Percentiles rank a stretch among this genome's conserved stretches.
These are phyloP conservation scores for Arachnomyces sp. DNA, from an alignment of 2,329 filamentous ascomycete species.

Conservation along the genomic window DNA sequence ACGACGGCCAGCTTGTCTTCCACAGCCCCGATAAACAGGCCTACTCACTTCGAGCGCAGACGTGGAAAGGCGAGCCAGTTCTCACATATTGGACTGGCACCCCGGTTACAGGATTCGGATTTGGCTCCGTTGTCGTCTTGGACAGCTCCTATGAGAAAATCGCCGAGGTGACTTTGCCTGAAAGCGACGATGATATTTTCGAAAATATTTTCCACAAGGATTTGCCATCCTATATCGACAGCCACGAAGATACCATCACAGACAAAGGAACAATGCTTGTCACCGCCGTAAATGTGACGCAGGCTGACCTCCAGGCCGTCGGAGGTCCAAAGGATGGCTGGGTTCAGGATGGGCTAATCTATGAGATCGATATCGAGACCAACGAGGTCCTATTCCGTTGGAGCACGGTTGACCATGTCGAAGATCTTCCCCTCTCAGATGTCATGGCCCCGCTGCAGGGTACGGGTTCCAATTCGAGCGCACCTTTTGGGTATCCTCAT, in stretches of 20 bases:
- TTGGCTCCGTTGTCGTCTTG: slow-evolving; percentile 13
- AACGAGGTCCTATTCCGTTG: slow-evolving; percentile 41
- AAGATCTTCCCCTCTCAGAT: slow-evolving; percentile 10
- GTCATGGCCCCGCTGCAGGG: slow-evolving; percentile 9
- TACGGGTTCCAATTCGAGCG: not conserved
- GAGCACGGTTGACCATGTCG: slow-evolving; percentile 40
- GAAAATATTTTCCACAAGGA: slow-evolving; percentile 10
- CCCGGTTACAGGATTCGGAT: slow-evolving; percentile 14
- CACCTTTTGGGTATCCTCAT: slow-evolving; percentile 10
- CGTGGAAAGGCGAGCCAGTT: slow-evolving; percentile 25
- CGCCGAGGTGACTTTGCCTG: slow-evolving; percentile 7
- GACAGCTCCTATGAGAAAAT: slow-evolving; percentile 14
- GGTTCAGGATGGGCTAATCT: slow-evolving; percentile 36
- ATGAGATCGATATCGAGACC: slow-evolving; percentile 41
- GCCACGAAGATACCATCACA: slow-evolving; percentile 42
- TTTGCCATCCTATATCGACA: slow-evolving; percentile 25
- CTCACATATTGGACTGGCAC: slow-evolving; percentile 31
- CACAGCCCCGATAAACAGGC: slow-evolving; percentile 26
- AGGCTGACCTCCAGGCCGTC: slow-evolving; percentile 31
- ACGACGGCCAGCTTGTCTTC: slow-evolving; percentile 29
- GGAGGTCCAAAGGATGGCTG: slow-evolving; percentile 31
- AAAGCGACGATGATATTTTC: slow-evolving; percentile 10
- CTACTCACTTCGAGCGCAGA: slow-evolving; percentile 29
- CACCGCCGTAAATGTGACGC: slow-evolving; percentile 32
- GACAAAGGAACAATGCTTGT: slow-evolving; percentile 36